Percentiles rank a stretch among this genome's conserved stretches.
These are phyloP conservation scores for Calvatia gigantea DNA, from an alignment of 768 basidiomycete species.

Conservation along the genomic window DNA sequence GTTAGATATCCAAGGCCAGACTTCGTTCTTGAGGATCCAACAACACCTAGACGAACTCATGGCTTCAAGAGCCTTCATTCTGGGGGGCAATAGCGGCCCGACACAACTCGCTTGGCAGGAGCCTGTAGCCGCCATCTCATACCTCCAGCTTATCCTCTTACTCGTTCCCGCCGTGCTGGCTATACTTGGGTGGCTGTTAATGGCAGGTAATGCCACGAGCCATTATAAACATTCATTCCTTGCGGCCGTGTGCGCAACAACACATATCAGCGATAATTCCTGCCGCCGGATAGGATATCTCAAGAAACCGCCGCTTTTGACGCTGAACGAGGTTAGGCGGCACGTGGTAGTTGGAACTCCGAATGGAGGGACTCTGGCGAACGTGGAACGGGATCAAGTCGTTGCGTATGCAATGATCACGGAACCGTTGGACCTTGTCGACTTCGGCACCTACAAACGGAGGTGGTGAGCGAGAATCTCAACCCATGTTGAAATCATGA, in stretches of 20 bases:
- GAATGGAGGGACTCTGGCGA: conserved; percentile 8
- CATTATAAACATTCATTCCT: conserved; percentile 15
- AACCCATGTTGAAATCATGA: neutral
- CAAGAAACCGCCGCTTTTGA: conserved; percentile 9
- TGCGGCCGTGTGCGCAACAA: conserved; percentile 13
- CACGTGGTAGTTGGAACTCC: conserved; percentile 14
- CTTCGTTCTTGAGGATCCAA: conserved; percentile 4
- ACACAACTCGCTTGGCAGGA: neutral
- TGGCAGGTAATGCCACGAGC: conserved; percentile 1
- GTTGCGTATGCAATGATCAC: conserved; percentile 7
- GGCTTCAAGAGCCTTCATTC: conserved; percentile 10
- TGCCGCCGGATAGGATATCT: conserved; percentile 13
- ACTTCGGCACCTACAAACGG: neutral
- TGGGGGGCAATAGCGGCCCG: conserved; percentile 2
- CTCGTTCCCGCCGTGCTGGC: conserved; percentile 8
- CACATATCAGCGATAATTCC: conserved; percentile 4
- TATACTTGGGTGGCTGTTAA: neutral
- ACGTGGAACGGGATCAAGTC: conserved; percentile 7
- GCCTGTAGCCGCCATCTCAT: conserved; percentile 10
- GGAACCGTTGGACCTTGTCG: conserved; percentile 6
- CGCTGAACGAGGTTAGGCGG: neutral
- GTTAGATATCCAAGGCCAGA: conserved; percentile 4
- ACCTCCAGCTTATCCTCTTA: conserved; percentile 12
- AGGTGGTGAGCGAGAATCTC: neutral
- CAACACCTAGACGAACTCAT: conserved; percentile 11